Evolutionary conservation across 1,139 yeast genomes (phyloP), one percentile per base, ranked within the genome.

Genomic region (Pichia sp.): DNA sequence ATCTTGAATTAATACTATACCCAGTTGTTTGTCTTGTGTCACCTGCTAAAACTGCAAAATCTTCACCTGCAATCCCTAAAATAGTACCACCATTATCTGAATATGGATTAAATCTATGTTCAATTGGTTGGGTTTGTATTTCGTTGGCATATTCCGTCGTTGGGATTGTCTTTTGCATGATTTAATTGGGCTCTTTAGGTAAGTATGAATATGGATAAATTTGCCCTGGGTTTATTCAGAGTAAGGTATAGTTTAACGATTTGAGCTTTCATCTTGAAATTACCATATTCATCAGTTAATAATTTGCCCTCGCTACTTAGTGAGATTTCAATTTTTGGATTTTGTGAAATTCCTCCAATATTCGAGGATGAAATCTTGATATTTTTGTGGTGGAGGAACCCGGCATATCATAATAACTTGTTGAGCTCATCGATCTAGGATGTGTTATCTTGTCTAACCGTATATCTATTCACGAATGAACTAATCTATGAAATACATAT

Each of bases 51-150:
- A 93, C 95, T 33, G 96, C 97, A 66, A 90, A 93, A 70, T 93
- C 98, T 67, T 88, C 88, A 47, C 99, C 99, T 3, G 99, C 97
- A 70, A 93, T 93, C 55, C 98, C 99, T 60, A 93, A 74, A 53
- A 91, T 93, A 9, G 98, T 91, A 63, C 99, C 99, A 61, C 99
- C 99, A 65, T 91, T 90, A 70, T 93, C 97, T 49, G 95, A 77
- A 73, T 93, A 93, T 51, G 99, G 99, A 66, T 93, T 91, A 76
- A 93, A 93, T 67, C 87, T 78, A 70, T 91, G 96, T 71, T 91
- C 96, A 68, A 89, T 88, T 56, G 96, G 96, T 31, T 59, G 60
- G 14, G 54, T 58, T 27, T 61, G 60, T 29, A 60, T 55, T 51
- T 65, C 69, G 44, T 62, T 65, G 7, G 68, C 62, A 50, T 67